Base-by-base conservation (phyloP, 1,284 basidiomycete genomes). In the Pterulicium gracile region DNA sequence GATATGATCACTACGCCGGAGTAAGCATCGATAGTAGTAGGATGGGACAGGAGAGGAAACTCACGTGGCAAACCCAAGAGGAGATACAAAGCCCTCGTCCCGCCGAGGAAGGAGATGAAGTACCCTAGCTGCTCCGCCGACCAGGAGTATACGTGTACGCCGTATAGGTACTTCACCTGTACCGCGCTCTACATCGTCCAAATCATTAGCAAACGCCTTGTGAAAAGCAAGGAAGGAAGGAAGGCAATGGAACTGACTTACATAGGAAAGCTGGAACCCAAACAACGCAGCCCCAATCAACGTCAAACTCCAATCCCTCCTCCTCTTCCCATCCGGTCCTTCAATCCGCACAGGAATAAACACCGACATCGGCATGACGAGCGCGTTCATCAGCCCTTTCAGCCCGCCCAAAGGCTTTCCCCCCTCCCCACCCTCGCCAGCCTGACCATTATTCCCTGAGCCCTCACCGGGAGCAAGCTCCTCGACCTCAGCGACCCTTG, bases 81-180 rank as follows among this genome's bases (percentile, higher is more conserved):
- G 2, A 81, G 64, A 43, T 76, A 62, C 24, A 71, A 46, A 3
- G 75, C 76, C 4, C 81, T 69, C 19, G 67, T 56, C 35, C 64
- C 63, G 19, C 73, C 72, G 53, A 76, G 63, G 45, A 72, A 59
- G 0, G 75, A 75, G 52, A 85, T 72, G 54, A 77, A 84, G 50
- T 81, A 80, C 35, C 81, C 79, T 39, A 83, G 60, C 67, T 79
- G 46, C 49, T 74, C 69, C 4, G 77, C 69, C 13, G 65, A 66
- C 81, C 81, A 84, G 2, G 66, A 67, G 50, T 73, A 78, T 20
- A 72, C 50, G 58, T 72, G 71, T 42, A 66, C 68, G 3, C 75
- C 76, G 50, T 78, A 84, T 35, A 81, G 67, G 49, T 75, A 73
- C 57, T 83, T 84, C 55, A 80, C 58, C 52, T 72, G 68, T 58